These are phyloP conservation scores for Lipomyces yamadae DNA, from an alignment of 805 yeast species.

Conservation along the genomic window DNA sequence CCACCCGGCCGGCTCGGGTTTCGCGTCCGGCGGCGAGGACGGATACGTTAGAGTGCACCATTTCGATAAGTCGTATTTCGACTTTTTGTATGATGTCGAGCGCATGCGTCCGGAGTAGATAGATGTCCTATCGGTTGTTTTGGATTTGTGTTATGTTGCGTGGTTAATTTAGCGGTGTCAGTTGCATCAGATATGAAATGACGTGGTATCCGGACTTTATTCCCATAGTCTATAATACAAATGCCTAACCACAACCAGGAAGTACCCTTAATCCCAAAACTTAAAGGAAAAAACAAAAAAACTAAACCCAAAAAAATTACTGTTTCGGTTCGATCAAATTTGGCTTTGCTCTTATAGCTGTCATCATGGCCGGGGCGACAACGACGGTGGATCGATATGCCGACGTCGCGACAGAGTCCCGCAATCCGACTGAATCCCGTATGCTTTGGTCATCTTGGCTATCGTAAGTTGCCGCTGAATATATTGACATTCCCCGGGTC, in stretches of 20 bases:
- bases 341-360: slow-evolving; percentile 79
- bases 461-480: slow-evolving; percentile 33
- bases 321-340: slow-evolving; percentile 53
- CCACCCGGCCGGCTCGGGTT: slow-evolving; percentile 91
- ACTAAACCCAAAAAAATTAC: not conserved
- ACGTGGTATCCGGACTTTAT: not conserved
- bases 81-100: slow-evolving; percentile 54
- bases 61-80: slow-evolving; percentile 90
- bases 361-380: slow-evolving; percentile 55
- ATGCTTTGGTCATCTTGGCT: slow-evolving; percentile 27
- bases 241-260: not conserved
- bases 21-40: slow-evolving; percentile 98
- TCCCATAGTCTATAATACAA: slow-evolving; percentile 1
- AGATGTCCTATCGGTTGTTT: slow-evolving; percentile 13
- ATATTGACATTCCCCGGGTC: slow-evolving; percentile 28
- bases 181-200: not conserved
- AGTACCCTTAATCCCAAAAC: not conserved
- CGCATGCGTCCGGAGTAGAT: slow-evolving; percentile 30
- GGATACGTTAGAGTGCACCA: slow-evolving; percentile 94
- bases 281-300: not conserved
- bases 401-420: slow-evolving; percentile 49
- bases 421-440: slow-evolving; percentile 45
- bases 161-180: not conserved
- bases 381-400: slow-evolving; percentile 53
- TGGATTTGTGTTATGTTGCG: not conserved